Percentiles rank a stretch among this genome's conserved stretches.
Evolutionary conservation across 306 rosid species (phyloP).

Genomic region (Rosa chinensis): DNA sequence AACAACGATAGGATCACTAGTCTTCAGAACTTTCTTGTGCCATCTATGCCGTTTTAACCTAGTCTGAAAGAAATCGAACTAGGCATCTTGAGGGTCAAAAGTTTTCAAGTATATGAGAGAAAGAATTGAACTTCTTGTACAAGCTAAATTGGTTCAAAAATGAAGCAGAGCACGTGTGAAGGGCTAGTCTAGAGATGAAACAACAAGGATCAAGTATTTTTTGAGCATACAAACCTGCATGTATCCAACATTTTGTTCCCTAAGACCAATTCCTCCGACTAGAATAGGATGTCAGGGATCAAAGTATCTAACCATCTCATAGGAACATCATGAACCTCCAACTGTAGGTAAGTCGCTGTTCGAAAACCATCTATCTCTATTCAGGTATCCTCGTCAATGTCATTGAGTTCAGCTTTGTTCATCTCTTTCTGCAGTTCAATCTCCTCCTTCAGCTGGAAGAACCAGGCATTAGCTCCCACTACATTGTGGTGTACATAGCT

Average conservation of each 20-base stretch:
- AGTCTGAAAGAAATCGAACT: constrained; percentile 45
- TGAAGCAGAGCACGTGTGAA: no score
- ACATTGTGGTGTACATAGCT: background rate
- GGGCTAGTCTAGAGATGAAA: no score
- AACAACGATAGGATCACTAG: constrained; percentile 79
- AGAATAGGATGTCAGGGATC: constrained; percentile 86
- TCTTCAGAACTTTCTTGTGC: constrained; percentile 89
- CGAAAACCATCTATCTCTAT: constrained; percentile 75
- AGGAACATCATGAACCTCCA: constrained; percentile 84
- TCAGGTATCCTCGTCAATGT: constrained; percentile 77
- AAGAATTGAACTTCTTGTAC: no score
- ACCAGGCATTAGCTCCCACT: constrained; percentile 20
- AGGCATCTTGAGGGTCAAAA: no score
- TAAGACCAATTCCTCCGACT: constrained; percentile 85
- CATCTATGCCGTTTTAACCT: constrained; percentile 89
- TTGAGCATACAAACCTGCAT: constrained; percentile 64
- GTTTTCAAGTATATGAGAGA: no score
- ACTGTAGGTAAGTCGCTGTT: constrained; percentile 76
- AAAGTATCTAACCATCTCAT: constrained; percentile 82
- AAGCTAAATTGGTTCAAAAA: no score
- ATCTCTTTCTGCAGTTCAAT: constrained; percentile 72
- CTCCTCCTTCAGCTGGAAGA: constrained; percentile 77
- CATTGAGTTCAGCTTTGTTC: constrained; percentile 81
- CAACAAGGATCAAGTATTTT: no score
- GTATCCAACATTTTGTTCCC: constrained; percentile 81